Evolutionary conservation across 441 rosid species (phyloP).

Genomic region (Eruca vesicaria): DNA sequence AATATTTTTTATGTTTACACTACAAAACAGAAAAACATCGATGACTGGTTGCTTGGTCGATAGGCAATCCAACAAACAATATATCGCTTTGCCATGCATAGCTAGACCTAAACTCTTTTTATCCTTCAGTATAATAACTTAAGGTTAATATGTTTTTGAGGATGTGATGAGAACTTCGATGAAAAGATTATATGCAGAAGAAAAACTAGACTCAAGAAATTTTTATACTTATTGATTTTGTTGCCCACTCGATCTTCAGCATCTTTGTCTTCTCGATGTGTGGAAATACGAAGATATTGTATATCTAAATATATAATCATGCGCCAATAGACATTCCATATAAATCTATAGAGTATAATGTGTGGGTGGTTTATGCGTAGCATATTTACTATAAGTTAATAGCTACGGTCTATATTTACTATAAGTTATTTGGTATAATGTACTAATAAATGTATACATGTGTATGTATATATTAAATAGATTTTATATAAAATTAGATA

Average conservation of each 20-base stretch:
- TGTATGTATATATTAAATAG: not conserved
- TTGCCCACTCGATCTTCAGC: constrained; percentile 27
- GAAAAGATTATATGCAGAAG: not conserved
- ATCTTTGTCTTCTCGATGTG: constrained; percentile 36
- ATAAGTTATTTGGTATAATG: too few species aligned
- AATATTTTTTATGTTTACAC: not conserved
- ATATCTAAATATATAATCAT: not conserved
- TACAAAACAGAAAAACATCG: not conserved
- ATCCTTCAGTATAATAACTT: not conserved
- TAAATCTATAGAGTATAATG: not conserved
- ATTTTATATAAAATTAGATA: not conserved
- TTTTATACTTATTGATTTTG: not conserved
- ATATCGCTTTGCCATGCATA: not conserved
- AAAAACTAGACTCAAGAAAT: constrained; percentile 5
- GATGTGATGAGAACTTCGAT: constrained; percentile 25
- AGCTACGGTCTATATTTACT: too few species aligned
- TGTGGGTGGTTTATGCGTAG: not conserved
- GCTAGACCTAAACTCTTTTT: not conserved
- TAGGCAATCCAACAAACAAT: constrained; percentile 55
- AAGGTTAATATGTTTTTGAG: not conserved
- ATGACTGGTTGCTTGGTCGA: constrained; percentile 18
- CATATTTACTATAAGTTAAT: too few species aligned
- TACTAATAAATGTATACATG: not conserved
- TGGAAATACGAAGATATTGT: constrained; percentile 1
- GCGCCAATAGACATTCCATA: not conserved